Conservation (phyloP, 2,329 filamentous ascomycete genomes). For the Xylariaceae sp. region DNA sequence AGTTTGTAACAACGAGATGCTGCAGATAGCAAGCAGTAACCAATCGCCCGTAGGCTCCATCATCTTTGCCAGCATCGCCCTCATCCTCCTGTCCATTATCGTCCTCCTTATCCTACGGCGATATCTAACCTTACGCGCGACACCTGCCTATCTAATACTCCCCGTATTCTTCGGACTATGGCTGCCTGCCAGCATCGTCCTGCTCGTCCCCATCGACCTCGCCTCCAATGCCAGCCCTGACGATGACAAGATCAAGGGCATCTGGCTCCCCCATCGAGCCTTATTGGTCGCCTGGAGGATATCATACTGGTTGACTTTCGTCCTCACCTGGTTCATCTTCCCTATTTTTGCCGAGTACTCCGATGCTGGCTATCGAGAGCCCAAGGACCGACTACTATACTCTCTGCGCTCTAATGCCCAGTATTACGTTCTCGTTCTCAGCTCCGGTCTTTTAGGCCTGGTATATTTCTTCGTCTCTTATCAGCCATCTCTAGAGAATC, state of each 20-base stretch:
- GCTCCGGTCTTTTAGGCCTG: constrained; percentile 65
- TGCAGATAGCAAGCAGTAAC: constrained; percentile 43
- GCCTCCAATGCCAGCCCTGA: constrained; percentile 76
- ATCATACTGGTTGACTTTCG: constrained; percentile 95
- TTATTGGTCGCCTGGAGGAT: constrained; percentile 90
- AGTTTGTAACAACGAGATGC: constrained; percentile 34
- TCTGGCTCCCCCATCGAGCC: constrained; percentile 78
- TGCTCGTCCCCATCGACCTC: constrained; percentile 93
- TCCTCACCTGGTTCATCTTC: constrained; percentile 89
- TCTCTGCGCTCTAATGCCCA: constrained; percentile 82
- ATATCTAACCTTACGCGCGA: constrained; percentile 86
- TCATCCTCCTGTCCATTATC: constrained; percentile 68
- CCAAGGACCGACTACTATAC: constrained; percentile 75
- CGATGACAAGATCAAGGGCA: constrained; percentile 67
- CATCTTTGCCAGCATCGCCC: constrained; percentile 69
- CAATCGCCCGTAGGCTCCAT: constrained; percentile 71
- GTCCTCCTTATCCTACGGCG: constrained; percentile 83
- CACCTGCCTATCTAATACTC: constrained; percentile 82
- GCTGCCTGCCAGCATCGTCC: constrained; percentile 82
- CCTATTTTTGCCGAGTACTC: constrained; percentile 92
- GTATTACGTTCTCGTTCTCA: constrained; percentile 79
- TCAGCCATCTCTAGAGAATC: constrained; percentile 64
- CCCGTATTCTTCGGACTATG: constrained; percentile 96
- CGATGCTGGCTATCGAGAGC: constrained; percentile 88
- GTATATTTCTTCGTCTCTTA: constrained; percentile 81